Conservation (phyloP, 2,329 filamentous ascomycete genomes). For the Calonectria multiphialidica region DNA sequence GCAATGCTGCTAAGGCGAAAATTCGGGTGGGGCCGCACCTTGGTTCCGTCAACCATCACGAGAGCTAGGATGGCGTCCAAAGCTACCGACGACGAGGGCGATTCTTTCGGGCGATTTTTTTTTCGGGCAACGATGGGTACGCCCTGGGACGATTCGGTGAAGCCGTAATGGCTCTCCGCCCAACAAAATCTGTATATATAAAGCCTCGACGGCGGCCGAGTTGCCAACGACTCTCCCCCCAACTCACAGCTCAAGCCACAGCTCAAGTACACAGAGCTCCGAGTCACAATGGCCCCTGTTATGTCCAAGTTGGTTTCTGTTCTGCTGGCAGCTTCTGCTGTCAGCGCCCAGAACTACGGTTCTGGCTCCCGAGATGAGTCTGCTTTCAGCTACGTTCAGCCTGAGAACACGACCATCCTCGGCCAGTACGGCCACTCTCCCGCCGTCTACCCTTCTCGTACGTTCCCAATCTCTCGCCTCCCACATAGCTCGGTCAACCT, state of each 20-base stretch:
- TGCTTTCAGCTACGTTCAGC: conserved; percentile 55
- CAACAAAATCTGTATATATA: conserved; percentile 20
- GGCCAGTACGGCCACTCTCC: conserved; percentile 54
- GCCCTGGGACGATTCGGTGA: conserved; percentile 7
- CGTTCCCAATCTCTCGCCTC: conserved; percentile 33
- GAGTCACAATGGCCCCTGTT: conserved; percentile 37
- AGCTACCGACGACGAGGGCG: conserved; percentile 9
- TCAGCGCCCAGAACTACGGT: conserved; percentile 44
- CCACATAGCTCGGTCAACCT: too few species aligned
- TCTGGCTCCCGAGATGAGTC: conserved; percentile 38
- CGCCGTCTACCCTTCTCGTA: conserved; percentile 52
- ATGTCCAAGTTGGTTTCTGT: conserved; percentile 53
- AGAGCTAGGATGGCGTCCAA: conserved; percentile 30
- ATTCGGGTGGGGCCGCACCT: neutral
- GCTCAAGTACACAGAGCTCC: conserved; percentile 16
- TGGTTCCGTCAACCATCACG: conserved; percentile 21
- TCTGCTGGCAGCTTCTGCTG: conserved; percentile 45
- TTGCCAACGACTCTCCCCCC: neutral
- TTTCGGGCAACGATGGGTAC: neutral
- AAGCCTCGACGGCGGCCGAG: conserved; percentile 17
- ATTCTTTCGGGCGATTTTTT: neutral
- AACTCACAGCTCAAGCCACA: conserved; percentile 15
- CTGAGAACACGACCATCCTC: conserved; percentile 55
- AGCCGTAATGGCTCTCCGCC: neutral
- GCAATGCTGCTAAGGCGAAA: neutral